These are phyloP conservation scores for Narthecium ossifragum DNA, from an alignment of 106 monocot genomes.

Conservation along the genomic window DNA sequence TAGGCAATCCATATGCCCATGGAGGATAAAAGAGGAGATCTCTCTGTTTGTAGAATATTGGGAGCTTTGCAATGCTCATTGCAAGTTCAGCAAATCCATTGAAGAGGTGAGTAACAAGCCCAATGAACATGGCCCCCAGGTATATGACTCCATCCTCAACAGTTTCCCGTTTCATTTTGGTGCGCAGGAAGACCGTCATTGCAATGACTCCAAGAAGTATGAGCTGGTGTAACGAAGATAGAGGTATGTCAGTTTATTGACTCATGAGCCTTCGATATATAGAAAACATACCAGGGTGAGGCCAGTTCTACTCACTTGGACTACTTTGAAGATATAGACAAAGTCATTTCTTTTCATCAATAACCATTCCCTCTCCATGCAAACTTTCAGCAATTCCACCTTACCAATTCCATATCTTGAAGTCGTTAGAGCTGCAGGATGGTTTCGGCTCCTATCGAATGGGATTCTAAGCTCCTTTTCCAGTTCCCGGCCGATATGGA, in stretches of 20 bases:
- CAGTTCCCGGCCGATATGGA: conserved; percentile 19
- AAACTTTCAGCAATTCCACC: conserved; percentile 26
- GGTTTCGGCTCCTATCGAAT: conserved; percentile 26
- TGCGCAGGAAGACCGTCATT: conserved; percentile 38
- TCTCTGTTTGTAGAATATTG: conserved; percentile 52
- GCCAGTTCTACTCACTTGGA: conserved; percentile 14
- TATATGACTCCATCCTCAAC: conserved; percentile 34
- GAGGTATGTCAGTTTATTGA: background rate
- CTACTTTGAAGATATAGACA: conserved; percentile 26
- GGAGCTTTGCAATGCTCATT: conserved; percentile 34
- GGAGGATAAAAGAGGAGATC: conserved; percentile 26
- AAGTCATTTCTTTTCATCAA: conserved; percentile 34
- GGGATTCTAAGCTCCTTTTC: conserved; percentile 16
- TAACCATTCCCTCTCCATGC: conserved; percentile 28
- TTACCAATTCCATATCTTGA: conserved; percentile 24
- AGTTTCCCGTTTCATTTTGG: conserved; percentile 24
- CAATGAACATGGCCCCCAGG: conserved; percentile 33
- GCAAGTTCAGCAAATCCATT: conserved; percentile 47
- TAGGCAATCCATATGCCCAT: conserved; percentile 27
- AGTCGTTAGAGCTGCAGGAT: conserved; percentile 21
- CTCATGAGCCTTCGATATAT: background rate
- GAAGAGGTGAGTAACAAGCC: conserved; percentile 24
- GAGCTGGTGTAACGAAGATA: conserved; percentile 12
- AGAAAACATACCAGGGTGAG: background rate
- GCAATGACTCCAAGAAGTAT: conserved; percentile 17